Conservation (phyloP, 352 stramenopile species). For the Pythium aphanidermatum region DNA sequence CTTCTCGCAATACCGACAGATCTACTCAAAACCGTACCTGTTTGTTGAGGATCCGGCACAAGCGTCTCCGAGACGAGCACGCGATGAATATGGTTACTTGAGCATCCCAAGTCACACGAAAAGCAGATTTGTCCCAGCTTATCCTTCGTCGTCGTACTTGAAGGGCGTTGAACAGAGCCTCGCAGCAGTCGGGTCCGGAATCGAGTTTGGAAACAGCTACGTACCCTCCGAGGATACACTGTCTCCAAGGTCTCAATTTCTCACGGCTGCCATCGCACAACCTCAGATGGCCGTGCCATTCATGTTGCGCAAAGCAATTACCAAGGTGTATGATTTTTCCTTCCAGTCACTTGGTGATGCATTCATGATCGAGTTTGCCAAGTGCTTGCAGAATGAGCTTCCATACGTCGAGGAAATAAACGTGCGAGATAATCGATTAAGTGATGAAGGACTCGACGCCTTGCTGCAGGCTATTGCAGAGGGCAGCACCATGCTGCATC, state of each 20-base stretch:
- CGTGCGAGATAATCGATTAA: constrained; percentile 85
- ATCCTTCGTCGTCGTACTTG: constrained; percentile 37
- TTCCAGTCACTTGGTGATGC: constrained; percentile 74
- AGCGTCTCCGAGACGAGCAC: constrained; percentile 3
- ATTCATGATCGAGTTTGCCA: constrained; percentile 61
- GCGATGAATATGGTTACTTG: constrained; percentile 14
- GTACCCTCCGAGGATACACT: constrained; percentile 40
- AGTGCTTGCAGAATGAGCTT: constrained; percentile 43
- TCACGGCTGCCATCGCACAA: constrained; percentile 43
- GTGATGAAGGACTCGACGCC: constrained; percentile 56
- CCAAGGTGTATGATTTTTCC: constrained; percentile 76
- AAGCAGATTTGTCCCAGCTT: constrained; percentile 32
- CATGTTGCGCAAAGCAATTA: constrained; percentile 49
- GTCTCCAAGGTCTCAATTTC: constrained; percentile 56
- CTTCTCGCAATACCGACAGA: constrained; percentile 51
- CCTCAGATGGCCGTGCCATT: constrained; percentile 55
- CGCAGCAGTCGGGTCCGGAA: constrained; percentile 10
- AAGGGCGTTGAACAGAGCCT: constrained; percentile 28
- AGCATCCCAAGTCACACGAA: constrained; percentile 5
- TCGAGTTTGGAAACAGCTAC: constrained; percentile 11
- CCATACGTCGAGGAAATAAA: constrained; percentile 75
- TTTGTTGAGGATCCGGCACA: constrained; percentile 33
- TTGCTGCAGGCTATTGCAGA: constrained; percentile 49
- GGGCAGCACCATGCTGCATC: constrained; percentile 42
- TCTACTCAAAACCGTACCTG: constrained; percentile 61